Evolutionary conservation across 257 asterid species (phyloP).

Genomic region (Gentiana straminea): DNA sequence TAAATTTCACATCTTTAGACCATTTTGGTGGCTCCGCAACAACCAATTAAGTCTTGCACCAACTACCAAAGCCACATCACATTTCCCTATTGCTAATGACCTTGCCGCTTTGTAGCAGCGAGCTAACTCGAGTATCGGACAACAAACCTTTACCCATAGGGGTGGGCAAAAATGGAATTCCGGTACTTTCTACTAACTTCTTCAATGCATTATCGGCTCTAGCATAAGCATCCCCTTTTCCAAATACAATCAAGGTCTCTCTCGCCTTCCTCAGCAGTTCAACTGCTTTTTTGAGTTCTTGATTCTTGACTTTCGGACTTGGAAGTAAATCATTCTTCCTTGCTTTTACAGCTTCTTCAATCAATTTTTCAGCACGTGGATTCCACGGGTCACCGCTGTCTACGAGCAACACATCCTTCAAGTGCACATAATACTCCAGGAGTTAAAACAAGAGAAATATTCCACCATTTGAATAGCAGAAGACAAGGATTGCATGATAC

Average conservation of each 20-base stretch:
- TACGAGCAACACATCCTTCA: constrained; percentile 91
- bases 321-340: constrained; percentile 24
- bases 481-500: constrained; percentile 1
- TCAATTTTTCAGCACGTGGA: constrained; percentile 64
- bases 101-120: constrained; percentile 87
- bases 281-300: constrained; percentile 49
- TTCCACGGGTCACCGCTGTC: constrained; percentile 99
- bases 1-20: constrained; percentile 75
- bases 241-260: constrained; percentile 81
- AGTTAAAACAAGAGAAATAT: constrained; percentile 1
- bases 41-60: constrained; percentile 92
- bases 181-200: constrained; percentile 53
- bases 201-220: constrained; percentile 55
- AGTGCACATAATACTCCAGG: constrained; percentile 1
- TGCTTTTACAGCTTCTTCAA: constrained; percentile 33
- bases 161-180: constrained; percentile 82
- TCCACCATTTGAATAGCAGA: neutral
- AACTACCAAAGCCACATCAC: constrained; percentile 74
- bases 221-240: constrained; percentile 77
- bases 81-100: constrained; percentile 80
- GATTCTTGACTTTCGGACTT: constrained; percentile 27
- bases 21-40: constrained; percentile 84
- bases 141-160: constrained; percentile 91
- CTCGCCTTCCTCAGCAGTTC: constrained; percentile 53
- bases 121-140: constrained; percentile 67